These are phyloP conservation scores for Trichosporon asahii DNA, from an alignment of 1,284 basidiomycete genomes.

Conservation along the genomic window DNA sequence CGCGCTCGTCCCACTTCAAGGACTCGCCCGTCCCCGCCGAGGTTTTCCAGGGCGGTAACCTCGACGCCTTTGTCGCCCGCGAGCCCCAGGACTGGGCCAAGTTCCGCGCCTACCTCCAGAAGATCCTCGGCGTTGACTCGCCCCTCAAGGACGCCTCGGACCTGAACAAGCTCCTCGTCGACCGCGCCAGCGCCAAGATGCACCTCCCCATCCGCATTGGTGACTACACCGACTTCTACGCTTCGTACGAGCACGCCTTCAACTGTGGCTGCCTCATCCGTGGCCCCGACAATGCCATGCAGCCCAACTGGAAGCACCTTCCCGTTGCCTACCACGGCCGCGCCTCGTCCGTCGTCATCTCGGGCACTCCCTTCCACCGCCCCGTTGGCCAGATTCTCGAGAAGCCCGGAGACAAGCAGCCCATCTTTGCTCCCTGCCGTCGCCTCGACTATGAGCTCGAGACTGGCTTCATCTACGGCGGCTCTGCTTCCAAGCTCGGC, in stretches of 20 bases:
- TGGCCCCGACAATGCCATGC: conserved; percentile 24
- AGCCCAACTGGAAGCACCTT: conserved; percentile 31
- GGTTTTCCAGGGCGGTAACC: conserved; percentile 23
- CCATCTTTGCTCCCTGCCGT: conserved; percentile 24
- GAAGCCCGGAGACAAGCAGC: conserved; percentile 27
- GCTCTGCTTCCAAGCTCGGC: conserved; percentile 25
- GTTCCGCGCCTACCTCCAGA: conserved; percentile 20
- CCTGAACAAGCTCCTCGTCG: conserved; percentile 15
- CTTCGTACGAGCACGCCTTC: conserved; percentile 28
- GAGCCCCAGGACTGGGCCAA: conserved; percentile 20
- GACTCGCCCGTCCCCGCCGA: conserved; percentile 13
- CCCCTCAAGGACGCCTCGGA: conserved; percentile 14
- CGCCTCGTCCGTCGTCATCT: conserved; percentile 24
- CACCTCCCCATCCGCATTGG: conserved; percentile 24
- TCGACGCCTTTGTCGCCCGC: conserved; percentile 19
- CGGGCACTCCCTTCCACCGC: conserved; percentile 29
- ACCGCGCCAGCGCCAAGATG: conserved; percentile 15
- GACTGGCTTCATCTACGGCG: conserved; percentile 28
- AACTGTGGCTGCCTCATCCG: conserved; percentile 31
- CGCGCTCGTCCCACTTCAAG: conserved; percentile 11
- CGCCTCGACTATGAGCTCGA: conserved; percentile 35
- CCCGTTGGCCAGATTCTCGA: conserved; percentile 29
- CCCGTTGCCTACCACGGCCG: conserved; percentile 34
- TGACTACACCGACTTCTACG: conserved; percentile 31
- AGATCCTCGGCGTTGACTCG: conserved; percentile 17